Evolutionary conservation across 257 asterid species (phyloP).

Genomic region (Linderniella brevidens): DNA sequence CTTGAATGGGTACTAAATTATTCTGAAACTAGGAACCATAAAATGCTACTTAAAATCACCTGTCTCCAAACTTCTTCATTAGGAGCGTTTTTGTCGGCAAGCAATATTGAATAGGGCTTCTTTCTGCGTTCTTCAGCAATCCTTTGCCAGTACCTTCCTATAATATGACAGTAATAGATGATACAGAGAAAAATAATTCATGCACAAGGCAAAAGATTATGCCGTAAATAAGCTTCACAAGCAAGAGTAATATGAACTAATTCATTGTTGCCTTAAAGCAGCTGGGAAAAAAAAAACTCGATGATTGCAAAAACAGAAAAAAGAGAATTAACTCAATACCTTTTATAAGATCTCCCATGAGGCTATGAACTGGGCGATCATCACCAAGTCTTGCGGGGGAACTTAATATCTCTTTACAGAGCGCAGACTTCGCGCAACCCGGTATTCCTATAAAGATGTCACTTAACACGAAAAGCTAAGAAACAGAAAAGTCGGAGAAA

Average conservation of each 20-base stretch:
- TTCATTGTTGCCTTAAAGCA: no score
- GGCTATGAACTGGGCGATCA: conserved; percentile 72
- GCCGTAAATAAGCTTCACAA: background rate
- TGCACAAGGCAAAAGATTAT: background rate
- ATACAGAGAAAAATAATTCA: conserved; percentile 1
- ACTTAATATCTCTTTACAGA: conserved; percentile 66
- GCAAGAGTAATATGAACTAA: no score
- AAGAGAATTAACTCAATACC: conserved; percentile 24
- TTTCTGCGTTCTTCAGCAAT: conserved; percentile 64
- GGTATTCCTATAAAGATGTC: conserved; percentile 57
- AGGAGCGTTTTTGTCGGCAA: conserved; percentile 99
- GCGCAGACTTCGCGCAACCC: conserved; percentile 98
- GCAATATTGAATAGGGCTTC: conserved; percentile 73
- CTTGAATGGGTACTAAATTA: background rate
- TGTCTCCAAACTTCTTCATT: conserved; percentile 89
- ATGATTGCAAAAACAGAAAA: background rate
- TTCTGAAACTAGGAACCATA: conserved; percentile 1
- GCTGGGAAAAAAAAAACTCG: conserved; percentile 2
- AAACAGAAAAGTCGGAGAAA: conserved; percentile 10
- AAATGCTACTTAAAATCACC: conserved; percentile 24
- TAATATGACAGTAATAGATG: conserved; percentile 7
- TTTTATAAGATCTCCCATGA: conserved; percentile 97
- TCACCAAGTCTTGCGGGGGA: conserved; percentile 67
- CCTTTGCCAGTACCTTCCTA: conserved; percentile 79
- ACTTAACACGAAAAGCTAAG: conserved; percentile 14